These are phyloP conservation scores for Wallacemonas collosoma DNA, from an alignment of 208 protist genomes.

Conservation along the genomic window DNA sequence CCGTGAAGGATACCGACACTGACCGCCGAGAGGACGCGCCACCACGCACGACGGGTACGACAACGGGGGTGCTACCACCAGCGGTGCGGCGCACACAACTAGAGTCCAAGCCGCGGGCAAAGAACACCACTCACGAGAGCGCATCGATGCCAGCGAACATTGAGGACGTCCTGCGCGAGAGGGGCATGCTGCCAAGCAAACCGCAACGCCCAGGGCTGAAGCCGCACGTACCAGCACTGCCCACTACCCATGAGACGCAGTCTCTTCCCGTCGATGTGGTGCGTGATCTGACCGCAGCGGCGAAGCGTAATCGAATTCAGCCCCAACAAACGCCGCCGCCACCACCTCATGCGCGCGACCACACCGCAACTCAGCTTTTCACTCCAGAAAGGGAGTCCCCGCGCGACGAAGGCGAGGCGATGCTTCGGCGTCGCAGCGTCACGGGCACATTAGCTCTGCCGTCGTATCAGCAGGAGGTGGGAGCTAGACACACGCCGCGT, in stretches of 20 bases:
- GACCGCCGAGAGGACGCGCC: too few species aligned
- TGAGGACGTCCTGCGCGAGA: conserved; percentile 20
- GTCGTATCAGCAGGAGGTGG: conserved; percentile 1
- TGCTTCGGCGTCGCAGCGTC: conserved; percentile 2
- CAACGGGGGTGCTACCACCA: too few species aligned
- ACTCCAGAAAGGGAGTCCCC: too few species aligned
- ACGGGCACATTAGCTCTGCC: conserved; percentile 15
- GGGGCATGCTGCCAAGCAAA: conserved; percentile 16
- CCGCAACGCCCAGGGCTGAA: not conserved
- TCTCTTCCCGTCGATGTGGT: conserved; percentile 71
- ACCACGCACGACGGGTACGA: too few species aligned
- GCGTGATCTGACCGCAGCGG: conserved; percentile 37
- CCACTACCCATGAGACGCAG: conserved; percentile 51
- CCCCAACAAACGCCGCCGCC: not conserved
- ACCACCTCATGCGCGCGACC: not conserved
- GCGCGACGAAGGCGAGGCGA: not conserved
- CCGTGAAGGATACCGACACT: too few species aligned
- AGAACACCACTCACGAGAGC: conserved; percentile 35
- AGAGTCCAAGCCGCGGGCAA: conserved; percentile 5
- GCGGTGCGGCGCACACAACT: too few species aligned
- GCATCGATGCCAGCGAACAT: conserved; percentile 72
- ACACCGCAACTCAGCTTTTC: not conserved
- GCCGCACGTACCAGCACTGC: conserved; percentile 7
- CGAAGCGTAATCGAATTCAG: not conserved
- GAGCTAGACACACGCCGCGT: not conserved